phyloP scores from a whole-genome alignment of 768 basidiomycete genomes.

The Dacryopinax primogenitus region DNA sequence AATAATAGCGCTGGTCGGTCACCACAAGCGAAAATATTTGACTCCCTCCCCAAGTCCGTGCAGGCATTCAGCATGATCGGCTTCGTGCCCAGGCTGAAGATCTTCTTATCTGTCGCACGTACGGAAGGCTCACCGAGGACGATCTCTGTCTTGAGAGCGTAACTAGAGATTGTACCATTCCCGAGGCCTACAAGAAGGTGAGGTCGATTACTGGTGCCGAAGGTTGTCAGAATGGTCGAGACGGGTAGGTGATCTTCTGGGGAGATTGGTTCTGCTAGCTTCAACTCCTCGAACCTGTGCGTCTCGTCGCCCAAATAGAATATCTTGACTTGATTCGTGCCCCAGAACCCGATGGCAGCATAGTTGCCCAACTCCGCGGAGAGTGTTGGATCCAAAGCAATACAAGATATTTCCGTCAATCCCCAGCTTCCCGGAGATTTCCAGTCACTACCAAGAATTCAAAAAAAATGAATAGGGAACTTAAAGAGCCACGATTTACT shows the following conservation, averaged over 20 bases:
- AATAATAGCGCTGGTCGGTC: constrained; percentile 57
- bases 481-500: not conserved
- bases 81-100: constrained; percentile 48
- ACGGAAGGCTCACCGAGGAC: not conserved
- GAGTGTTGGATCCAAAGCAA: constrained; percentile 52
- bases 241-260: constrained; percentile 31
- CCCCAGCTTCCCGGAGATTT: not conserved
- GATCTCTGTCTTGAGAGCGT: constrained; percentile 29
- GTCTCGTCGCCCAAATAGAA: constrained; percentile 30
- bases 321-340: constrained; percentile 48
- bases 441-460: not conserved
- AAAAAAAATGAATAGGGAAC: not conserved
- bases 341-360: constrained; percentile 67
- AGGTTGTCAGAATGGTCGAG: constrained; percentile 44
- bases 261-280: constrained; percentile 24
- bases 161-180: constrained; percentile 57
- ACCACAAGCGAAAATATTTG: constrained; percentile 55
- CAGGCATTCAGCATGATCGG: constrained; percentile 53
- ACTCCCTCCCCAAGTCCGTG: constrained; percentile 35
- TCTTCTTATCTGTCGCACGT: constrained; percentile 36
- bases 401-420: constrained; percentile 48
- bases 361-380: constrained; percentile 33
- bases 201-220: constrained; percentile 31
- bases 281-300: constrained; percentile 9
- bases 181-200: constrained; percentile 55